Evolutionary conservation across 176 grass and related monocot species (phyloP).

Genomic region (Dendrocalamus sinicus): DNA sequence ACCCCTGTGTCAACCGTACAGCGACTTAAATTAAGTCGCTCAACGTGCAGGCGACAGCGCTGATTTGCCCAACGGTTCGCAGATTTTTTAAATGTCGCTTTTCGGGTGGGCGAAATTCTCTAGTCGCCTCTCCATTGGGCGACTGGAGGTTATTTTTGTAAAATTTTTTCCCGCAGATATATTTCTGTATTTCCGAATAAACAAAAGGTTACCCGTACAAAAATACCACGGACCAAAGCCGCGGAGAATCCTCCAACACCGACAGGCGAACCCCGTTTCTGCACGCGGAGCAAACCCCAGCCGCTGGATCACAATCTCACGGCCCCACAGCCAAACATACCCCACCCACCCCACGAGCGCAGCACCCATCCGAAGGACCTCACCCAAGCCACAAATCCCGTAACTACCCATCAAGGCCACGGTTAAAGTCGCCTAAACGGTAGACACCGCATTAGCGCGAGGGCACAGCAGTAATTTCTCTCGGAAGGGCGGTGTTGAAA

Average conservation of each 20-base stretch:
- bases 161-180: too few species aligned
- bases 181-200: too few species aligned
- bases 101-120: too few species aligned
- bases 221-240: not conserved
- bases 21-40: too few species aligned
- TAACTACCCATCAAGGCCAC: slow-evolving; percentile 26
- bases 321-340: not conserved
- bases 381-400: not conserved
- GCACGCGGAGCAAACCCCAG: not conserved
- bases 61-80: too few species aligned
- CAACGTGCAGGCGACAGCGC: too few species aligned
- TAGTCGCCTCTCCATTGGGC: too few species aligned
- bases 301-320: slow-evolving; percentile 9
- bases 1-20: too few species aligned
- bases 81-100: too few species aligned
- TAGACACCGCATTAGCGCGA: not conserved
- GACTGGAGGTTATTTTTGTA: too few species aligned
- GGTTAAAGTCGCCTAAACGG: not conserved
- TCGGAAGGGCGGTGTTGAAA: not conserved
- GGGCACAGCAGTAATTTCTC: not conserved
- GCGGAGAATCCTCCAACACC: slow-evolving; percentile 14
- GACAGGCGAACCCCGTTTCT: slow-evolving; percentile 2
- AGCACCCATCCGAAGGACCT: not conserved
- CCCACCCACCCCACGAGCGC: not conserved
- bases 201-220: too few species aligned